Percentiles rank a stretch among this genome's conserved stretches.
Evolutionary conservation across 1,284 basidiomycete species (phyloP).

Genomic region (Neotropicomus parvogracilis): DNA sequence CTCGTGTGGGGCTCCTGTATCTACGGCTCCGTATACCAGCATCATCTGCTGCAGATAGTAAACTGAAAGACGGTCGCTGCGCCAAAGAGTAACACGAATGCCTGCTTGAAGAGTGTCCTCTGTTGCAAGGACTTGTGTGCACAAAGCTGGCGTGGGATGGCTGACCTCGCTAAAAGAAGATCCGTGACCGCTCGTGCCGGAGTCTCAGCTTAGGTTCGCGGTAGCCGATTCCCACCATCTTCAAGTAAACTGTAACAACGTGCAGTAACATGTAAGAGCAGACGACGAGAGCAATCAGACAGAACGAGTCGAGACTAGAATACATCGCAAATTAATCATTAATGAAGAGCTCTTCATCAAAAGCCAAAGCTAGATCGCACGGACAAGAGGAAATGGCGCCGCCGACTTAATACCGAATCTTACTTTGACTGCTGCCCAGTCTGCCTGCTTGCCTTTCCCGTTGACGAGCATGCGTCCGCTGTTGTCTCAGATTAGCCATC

Average conservation of each 20-base stretch:
- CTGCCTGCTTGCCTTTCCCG: conserved; percentile 33
- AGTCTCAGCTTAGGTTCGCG: too few species aligned
- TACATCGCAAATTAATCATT: conserved; percentile 20
- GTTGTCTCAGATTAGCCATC: conserved; percentile 60
- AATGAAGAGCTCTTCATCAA: conserved; percentile 12
- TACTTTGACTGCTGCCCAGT: conserved; percentile 31
- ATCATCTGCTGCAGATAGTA: conserved; percentile 66
- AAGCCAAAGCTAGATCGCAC: conserved; percentile 13
- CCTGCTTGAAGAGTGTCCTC: neutral
- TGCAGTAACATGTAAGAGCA: conserved; percentile 1
- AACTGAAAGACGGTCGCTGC: conserved; percentile 10
- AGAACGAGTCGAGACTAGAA: conserved; percentile 11
- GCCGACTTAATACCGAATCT: conserved; percentile 27
- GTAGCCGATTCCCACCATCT: neutral
- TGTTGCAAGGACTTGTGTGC: too few species aligned
- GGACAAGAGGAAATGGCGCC: neutral
- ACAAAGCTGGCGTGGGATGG: neutral
- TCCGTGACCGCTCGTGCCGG: neutral
- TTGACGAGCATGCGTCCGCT: conserved; percentile 47
- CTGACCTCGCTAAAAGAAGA: too few species aligned
- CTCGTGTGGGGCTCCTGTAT: conserved; percentile 17
- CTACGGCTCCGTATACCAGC: conserved; percentile 57
- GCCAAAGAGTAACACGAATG: neutral
- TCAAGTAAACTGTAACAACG: too few species aligned
- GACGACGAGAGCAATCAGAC: conserved; percentile 11